These are phyloP conservation scores for Xylariales sp. DNA, from an alignment of 2,329 filamentous ascomycete genomes.

Conservation along the genomic window DNA sequence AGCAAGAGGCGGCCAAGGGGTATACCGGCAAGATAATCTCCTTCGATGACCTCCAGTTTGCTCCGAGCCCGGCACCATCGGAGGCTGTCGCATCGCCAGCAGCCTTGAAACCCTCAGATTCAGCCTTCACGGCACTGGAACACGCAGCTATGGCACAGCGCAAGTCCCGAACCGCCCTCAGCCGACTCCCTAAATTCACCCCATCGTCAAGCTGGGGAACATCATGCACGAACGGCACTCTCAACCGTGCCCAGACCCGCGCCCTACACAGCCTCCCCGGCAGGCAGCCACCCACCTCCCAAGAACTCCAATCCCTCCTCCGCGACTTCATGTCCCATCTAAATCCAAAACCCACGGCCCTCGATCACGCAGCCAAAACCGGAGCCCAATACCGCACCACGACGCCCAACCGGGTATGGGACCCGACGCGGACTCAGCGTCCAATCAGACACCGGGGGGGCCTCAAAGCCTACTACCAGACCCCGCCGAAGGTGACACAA, in stretches of 20 bases:
- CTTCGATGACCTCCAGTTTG: slow-evolving; percentile 28
- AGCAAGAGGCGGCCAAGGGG: slow-evolving; percentile 29
- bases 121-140: slow-evolving; percentile 1
- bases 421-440: too few species aligned
- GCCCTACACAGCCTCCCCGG: not conserved
- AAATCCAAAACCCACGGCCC: not conserved
- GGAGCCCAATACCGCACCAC: too few species aligned
- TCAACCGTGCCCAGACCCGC: not conserved
- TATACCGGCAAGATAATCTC: slow-evolving; percentile 30
- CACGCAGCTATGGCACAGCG: slow-evolving; percentile 2
- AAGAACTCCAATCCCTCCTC: not conserved
- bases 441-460: too few species aligned
- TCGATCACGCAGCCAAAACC: not conserved
- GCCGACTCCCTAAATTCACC: not conserved
- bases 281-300: not conserved
- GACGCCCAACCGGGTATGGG: slow-evolving; percentile 5
- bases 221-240: not conserved
- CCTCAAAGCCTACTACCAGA: too few species aligned
- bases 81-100: not conserved
- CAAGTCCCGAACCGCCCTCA: not conserved
- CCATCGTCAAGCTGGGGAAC: not conserved
- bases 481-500: too few species aligned
- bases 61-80: slow-evolving; percentile 7
- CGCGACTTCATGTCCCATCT: not conserved
- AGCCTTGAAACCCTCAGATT: not conserved